Percentiles rank a stretch among this genome's conserved stretches.
These are phyloP conservation scores for Lactifluus volemus DNA, from an alignment of 768 basidiomycete genomes.

Conservation along the genomic window DNA sequence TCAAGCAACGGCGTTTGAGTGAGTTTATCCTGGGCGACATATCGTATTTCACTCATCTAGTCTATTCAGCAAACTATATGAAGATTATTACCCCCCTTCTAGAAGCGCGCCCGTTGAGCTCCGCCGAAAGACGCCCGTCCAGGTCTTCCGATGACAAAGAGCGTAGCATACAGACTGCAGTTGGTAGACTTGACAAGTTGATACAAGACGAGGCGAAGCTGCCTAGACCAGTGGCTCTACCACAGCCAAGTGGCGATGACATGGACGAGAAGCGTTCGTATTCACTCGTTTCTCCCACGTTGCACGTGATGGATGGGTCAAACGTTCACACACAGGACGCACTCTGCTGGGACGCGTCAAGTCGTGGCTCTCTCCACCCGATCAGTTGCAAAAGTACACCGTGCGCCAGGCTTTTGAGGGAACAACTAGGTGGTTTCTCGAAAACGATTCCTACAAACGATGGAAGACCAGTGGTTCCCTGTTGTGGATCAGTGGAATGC, in stretches of 20 bases:
- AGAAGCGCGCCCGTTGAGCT: too few relatives aligned
- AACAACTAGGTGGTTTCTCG: background rate
- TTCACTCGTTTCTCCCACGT: background rate
- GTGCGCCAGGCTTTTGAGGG: background rate
- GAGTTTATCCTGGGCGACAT: background rate
- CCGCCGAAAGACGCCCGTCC: too few relatives aligned
- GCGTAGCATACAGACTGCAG: background rate
- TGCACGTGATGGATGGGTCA: background rate
- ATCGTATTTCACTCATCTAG: background rate
- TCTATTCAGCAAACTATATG: background rate
- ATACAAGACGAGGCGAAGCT: background rate
- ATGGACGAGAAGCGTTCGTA: background rate
- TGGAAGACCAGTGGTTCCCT: slow-evolving; percentile 2
- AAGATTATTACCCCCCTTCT: background rate
- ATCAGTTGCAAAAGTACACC: background rate
- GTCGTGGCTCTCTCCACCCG: slow-evolving; percentile 3
- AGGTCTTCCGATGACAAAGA: background rate
- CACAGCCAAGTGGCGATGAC: background rate
- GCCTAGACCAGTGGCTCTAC: background rate
- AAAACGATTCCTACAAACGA: background rate
- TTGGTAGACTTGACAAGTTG: background rate
- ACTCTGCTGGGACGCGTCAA: background rate
- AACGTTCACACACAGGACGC: background rate
- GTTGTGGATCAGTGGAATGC: background rate
- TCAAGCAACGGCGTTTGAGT: background rate